These are phyloP conservation scores for Termitomyces sp. DNA, from an alignment of 768 basidiomycete genomes.

Conservation along the genomic window DNA sequence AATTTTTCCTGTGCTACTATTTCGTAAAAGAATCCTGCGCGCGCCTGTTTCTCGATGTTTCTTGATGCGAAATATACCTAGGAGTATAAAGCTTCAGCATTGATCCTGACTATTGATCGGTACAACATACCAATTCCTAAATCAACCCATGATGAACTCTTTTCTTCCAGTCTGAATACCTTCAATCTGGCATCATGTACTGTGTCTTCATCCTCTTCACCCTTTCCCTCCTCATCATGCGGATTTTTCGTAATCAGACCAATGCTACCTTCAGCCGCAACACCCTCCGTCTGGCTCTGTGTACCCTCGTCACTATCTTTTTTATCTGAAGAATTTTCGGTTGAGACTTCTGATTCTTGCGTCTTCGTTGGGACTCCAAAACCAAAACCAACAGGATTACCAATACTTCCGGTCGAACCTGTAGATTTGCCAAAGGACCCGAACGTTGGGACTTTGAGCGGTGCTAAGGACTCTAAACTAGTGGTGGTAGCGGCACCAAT, in stretches of 20 bases:
- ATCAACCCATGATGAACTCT: slow-evolving; percentile 52
- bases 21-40: slow-evolving; percentile 66
- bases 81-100: neutral
- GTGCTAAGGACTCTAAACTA: slow-evolving; percentile 1
- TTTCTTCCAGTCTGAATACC: slow-evolving; percentile 54
- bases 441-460: slow-evolving; percentile 19
- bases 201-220: slow-evolving; percentile 80
- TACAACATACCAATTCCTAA: slow-evolving; percentile 60
- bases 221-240: slow-evolving; percentile 74
- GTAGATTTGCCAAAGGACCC: slow-evolving; percentile 29
- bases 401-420: slow-evolving; percentile 43
- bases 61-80: slow-evolving; percentile 70
- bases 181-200: slow-evolving; percentile 55
- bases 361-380: slow-evolving; percentile 42
- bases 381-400: slow-evolving; percentile 63
- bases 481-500: neutral
- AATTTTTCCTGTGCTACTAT: slow-evolving; percentile 73
- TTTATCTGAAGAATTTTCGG: neutral
- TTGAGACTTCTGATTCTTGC: slow-evolving; percentile 11
- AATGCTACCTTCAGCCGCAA: slow-evolving; percentile 21
- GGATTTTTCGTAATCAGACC: slow-evolving; percentile 24
- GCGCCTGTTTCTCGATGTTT: slow-evolving; percentile 61
- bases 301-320: slow-evolving; percentile 7
- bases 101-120: neutral
- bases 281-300: slow-evolving; percentile 13